Base-by-base conservation (phyloP, 495 filamentous ascomycete species). In the Parathielavia hyrcaniae region DNA sequence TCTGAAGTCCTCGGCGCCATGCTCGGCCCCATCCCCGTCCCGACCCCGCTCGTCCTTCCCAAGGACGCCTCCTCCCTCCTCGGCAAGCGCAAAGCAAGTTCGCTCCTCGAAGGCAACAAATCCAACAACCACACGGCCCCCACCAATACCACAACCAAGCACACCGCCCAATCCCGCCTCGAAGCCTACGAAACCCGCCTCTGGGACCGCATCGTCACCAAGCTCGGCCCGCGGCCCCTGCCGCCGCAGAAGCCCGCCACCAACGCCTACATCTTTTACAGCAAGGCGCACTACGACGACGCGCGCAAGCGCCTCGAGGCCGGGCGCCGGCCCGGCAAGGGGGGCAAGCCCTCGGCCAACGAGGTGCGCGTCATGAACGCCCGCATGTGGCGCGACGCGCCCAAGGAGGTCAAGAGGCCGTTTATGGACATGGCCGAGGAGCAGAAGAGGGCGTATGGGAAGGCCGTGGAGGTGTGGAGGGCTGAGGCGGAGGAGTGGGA, bases 371-470 rank as follows among this genome's bases (percentile, higher is more conserved):
- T 82, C 10, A 88, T 87, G 58, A 78, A 92, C 19, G 88, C 90
- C 17, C 83, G 85, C 64, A 91, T 90, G 88, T 98, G 93, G 93
- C 85, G 87, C 60, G 84, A 88, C 54, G 85, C 87, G 0, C 63
- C 75, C 5, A 78, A 79, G 10, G 87, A 85, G 36, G 78, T 79
- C 59, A 87, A 86, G 67, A 75, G 79, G 66, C 91, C 89, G 26
- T 97, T 88, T 63, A 73, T 89, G 54, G 85, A 88, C 39, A 77
- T 83, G 65, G 85, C 85, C 5, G 81, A 86, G 58, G 79, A 75
- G 17, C 83, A 87, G 59, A 89, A 88, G 59, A 75, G 79, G 50
- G 72, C 64, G 6, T 85, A 89, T 64, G 75, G 74, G n/a, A 75
- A 79, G 58, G 75, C 77, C 4, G 67, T 82, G 56, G 79, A 75